Conservation (phyloP, 2,329 filamentous ascomycete species). For the Alternaria incomplexa region DNA sequence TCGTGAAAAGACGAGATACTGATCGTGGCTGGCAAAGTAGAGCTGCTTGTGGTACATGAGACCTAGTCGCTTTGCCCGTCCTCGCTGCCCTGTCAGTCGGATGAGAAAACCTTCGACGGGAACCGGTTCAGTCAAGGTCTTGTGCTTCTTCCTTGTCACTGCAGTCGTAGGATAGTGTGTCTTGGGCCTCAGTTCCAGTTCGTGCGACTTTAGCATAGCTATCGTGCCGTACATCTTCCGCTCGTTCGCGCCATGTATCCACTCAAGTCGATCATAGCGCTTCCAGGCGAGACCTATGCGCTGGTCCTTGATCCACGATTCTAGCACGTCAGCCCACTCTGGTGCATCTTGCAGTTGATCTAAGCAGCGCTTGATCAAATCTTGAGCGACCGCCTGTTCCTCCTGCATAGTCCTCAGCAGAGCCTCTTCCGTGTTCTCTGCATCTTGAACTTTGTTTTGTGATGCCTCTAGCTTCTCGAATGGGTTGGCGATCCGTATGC, state of each 20-base stretch:
- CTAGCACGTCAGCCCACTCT: slow-evolving; percentile 66
- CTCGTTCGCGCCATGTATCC: slow-evolving; percentile 70
- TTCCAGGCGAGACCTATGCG: slow-evolving; percentile 72
- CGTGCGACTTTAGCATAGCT: slow-evolving; percentile 70
- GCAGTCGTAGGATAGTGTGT: slow-evolving; percentile 66
- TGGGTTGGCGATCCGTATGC: slow-evolving; percentile 64
- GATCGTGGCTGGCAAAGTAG: slow-evolving; percentile 69
- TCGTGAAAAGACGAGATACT: slow-evolving; percentile 66
- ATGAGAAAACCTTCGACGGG: slow-evolving; percentile 72
- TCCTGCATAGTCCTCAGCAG: slow-evolving; percentile 54
- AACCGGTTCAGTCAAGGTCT: slow-evolving; percentile 61
- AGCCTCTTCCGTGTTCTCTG: slow-evolving; percentile 56
- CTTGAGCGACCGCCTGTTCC: slow-evolving; percentile 62
- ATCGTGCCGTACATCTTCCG: slow-evolving; percentile 73
- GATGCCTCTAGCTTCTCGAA: slow-evolving; percentile 61
- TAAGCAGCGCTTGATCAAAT: slow-evolving; percentile 65
- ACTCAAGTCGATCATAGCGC: slow-evolving; percentile 71
- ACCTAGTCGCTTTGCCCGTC: slow-evolving; percentile 63
- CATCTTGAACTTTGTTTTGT: slow-evolving; percentile 49
- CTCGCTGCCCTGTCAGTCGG: slow-evolving; percentile 68
- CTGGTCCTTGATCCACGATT: slow-evolving; percentile 63
- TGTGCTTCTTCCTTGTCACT: slow-evolving; percentile 48
- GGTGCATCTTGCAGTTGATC: slow-evolving; percentile 61
- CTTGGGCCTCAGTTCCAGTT: slow-evolving; percentile 70
- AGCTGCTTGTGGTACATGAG: slow-evolving; percentile 69